A percentile compares a stretch with the other conserved stretches of the same genome.
These are phyloP conservation scores for Chaetomiaceae sp. DNA, from an alignment of 2,329 filamentous ascomycete species.

Conservation along the genomic window DNA sequence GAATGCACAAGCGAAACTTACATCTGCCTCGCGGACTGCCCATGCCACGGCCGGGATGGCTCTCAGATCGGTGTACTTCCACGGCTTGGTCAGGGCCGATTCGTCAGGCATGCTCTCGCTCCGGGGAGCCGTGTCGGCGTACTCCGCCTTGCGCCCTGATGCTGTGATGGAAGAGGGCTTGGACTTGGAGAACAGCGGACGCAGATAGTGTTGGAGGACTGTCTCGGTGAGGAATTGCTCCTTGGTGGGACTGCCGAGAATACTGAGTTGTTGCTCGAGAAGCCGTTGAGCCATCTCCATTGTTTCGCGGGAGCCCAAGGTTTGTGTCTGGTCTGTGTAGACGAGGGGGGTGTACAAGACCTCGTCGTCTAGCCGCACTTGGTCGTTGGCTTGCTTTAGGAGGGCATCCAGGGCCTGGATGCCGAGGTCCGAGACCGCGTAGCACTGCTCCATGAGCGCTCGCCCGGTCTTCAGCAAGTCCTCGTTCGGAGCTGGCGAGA, in stretches of 20 bases:
- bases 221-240: constrained; percentile 46
- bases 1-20: constrained; percentile 34
- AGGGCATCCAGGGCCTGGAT: constrained; percentile 20
- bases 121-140: constrained; percentile 36
- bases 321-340: constrained; percentile 28
- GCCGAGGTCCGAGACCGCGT: constrained; percentile 14
- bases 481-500: constrained; percentile 2
- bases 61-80: constrained; percentile 54
- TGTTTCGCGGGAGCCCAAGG: constrained; percentile 31
- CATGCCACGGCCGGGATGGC: constrained; percentile 57
- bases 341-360: constrained; percentile 33
- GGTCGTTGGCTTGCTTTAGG: background rate
- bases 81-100: constrained; percentile 48
- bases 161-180: constrained; percentile 51
- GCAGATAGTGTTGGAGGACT: constrained; percentile 60
- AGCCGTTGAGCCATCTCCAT: constrained; percentile 32
- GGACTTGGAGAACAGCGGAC: constrained; percentile 60
- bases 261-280: constrained; percentile 29
- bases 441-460: constrained; percentile 8
- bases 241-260: constrained; percentile 16
- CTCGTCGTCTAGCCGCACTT: constrained; percentile 20
- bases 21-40: constrained; percentile 50
- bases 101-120: constrained; percentile 34
- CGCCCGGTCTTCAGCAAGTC: background rate
- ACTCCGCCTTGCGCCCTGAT: constrained; percentile 52